phyloP scores from a whole-genome alignment of 352 stramenopile genomes.

The Phytophthora multivora region DNA sequence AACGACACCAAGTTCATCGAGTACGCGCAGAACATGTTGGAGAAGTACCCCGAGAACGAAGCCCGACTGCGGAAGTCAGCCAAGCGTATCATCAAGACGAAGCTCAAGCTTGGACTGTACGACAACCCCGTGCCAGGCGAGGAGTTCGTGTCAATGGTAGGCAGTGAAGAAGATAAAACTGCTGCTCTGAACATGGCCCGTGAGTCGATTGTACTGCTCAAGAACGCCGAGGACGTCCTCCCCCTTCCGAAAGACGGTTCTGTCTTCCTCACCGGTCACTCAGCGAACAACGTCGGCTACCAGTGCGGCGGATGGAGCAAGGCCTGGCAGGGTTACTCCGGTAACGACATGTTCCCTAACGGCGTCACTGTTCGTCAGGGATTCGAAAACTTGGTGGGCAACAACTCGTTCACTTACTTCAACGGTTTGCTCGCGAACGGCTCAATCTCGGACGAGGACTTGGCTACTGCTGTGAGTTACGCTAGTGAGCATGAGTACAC shows the following conservation, averaged over 20 bases:
- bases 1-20: conserved; percentile 55
- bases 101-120: conserved; percentile 69
- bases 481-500: conserved; percentile 58
- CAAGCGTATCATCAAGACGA: conserved; percentile 68
- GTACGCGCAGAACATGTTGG: conserved; percentile 40
- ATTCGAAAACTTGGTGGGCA: conserved; percentile 40
- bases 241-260: conserved; percentile 37
- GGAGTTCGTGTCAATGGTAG: conserved; percentile 43
- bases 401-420: conserved; percentile 47
- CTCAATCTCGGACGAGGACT: conserved; percentile 45
- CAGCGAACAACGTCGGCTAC: conserved; percentile 61
- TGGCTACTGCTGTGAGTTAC: conserved; percentile 50
- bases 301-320: conserved; percentile 78
- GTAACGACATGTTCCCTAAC: conserved; percentile 60
- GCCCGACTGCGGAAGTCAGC: conserved; percentile 56
- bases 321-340: conserved; percentile 79
- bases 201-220: conserved; percentile 78
- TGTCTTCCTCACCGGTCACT: conserved; percentile 69
- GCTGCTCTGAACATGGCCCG: conserved; percentile 64
- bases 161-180: conserved; percentile 44
- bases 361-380: conserved; percentile 53
- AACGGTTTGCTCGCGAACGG: conserved; percentile 59
- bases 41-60: conserved; percentile 34
- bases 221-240: conserved; percentile 67
- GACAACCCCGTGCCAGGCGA: conserved; percentile 55